Evolutionary conservation across 495 filamentous ascomycete genomes (phyloP).

Genomic region (Pyronema omphalodes): DNA sequence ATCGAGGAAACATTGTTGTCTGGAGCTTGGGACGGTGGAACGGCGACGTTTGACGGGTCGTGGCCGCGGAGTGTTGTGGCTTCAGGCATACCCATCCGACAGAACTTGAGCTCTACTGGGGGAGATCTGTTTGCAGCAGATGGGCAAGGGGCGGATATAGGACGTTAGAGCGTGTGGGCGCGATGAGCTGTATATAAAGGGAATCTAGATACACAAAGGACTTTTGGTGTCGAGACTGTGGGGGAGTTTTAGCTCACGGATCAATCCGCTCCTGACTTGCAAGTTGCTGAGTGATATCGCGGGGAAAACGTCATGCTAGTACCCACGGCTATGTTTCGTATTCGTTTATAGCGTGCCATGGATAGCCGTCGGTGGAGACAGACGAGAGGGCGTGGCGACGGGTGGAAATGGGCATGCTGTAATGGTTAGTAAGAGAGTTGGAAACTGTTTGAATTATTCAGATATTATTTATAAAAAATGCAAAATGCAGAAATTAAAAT

Average conservation of each 20-base stretch:
- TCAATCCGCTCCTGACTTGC: not conserved
- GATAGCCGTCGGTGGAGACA: too few relatives aligned
- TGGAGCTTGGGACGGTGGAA: not conserved
- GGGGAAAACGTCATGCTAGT: not conserved
- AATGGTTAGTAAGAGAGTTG: too few relatives aligned
- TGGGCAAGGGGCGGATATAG: not conserved
- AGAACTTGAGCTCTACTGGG: not conserved
- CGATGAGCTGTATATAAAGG: not conserved
- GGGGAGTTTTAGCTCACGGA: not conserved
- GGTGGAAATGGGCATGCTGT: too few relatives aligned
- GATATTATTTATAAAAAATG: too few relatives aligned
- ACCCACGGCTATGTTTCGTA: not conserved
- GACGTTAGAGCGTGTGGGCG: not conserved
- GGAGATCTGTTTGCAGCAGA: not conserved
- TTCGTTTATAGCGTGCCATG: too few relatives aligned
- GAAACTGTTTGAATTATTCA: too few relatives aligned
- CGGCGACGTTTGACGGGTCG: slow-evolving; percentile 3
- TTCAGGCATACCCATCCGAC: slow-evolving; percentile 3
- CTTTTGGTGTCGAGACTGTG: not conserved
- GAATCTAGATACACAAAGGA: not conserved
- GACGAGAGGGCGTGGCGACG: too few relatives aligned
- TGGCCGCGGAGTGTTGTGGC: not conserved
- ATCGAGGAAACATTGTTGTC: not conserved
- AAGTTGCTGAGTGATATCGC: not conserved
- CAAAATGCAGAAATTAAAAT: too few relatives aligned